Percentiles rank a stretch among this genome's conserved stretches.
These are phyloP conservation scores for Cyclotella choctawhatcheeana DNA, from an alignment of 108 stramenopile genomes.

Conservation along the genomic window DNA sequence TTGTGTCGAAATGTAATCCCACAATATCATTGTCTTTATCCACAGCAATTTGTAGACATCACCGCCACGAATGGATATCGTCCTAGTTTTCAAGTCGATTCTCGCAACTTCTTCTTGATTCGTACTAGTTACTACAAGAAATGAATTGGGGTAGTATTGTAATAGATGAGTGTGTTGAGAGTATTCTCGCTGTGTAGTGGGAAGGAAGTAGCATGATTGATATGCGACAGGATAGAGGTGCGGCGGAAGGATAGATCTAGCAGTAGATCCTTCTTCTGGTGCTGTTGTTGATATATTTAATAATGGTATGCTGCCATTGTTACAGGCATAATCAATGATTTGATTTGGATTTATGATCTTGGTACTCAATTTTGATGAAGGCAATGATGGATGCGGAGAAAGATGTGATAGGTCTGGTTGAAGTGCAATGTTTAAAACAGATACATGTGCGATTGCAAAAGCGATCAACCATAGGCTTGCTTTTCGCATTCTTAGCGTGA, in stretches of 20 bases:
- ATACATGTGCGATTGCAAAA: too few species aligned
- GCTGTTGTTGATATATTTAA: neutral
- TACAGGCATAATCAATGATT: neutral
- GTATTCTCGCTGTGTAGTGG: neutral
- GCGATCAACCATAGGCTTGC: too few species aligned
- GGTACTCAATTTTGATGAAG: too few species aligned
- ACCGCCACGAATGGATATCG: conserved; percentile 8
- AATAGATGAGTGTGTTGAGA: neutral
- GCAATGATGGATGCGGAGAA: conserved; percentile 16
- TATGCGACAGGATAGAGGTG: conserved; percentile 11
- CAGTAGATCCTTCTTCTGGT: neutral
- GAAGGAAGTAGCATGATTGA: conserved; percentile 24
- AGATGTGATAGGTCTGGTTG: conserved; percentile 18
- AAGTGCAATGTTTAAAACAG: too few species aligned
- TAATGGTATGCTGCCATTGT: neutral
- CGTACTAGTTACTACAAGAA: conserved; percentile 3
- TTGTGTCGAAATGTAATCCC: conserved; percentile 8
- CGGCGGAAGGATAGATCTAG: conserved; percentile 4
- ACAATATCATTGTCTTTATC: conserved; percentile 10
- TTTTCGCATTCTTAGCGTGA: too few species aligned
- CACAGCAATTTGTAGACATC: conserved; percentile 18
- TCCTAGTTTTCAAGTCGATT: neutral
- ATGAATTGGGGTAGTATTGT: conserved; percentile 21
- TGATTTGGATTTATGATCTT: too few species aligned
- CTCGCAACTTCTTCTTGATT: neutral